Evolutionary conservation across 345 rosid species (phyloP), one percentile per base, ranked within the genome.

Genomic region (Arabis alpina): DNA sequence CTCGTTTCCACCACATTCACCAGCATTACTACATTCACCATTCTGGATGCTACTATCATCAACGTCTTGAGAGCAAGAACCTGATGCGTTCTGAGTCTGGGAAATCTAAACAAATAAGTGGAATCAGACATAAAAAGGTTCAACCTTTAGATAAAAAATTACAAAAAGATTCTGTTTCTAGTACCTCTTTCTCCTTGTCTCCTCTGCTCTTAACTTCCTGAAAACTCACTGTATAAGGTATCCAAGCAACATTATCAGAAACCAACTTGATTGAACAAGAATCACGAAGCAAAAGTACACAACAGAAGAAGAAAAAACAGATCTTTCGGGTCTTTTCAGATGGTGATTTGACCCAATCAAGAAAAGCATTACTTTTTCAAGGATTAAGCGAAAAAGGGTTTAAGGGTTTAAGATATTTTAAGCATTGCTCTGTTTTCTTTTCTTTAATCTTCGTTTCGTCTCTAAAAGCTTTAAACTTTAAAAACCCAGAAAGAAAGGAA

Each of bases 141-240:
- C 11, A 51, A 52, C 25, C 68, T 71, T 60, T 41, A 28, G 27
- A 36, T 9, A 15, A 10, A 14, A 14, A 49, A 57, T 9, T 4
- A 68, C 44, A 16, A 34, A 37, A 14, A 25, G 53, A 41, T 42
- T 52, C 41, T 47, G 10, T 11, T 67, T 54, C 34, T 57, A 72
- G 5, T 61, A 90, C 97, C 96, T 88, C 92, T 73, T 86, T 86
- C 77, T 84, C 80, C 86, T 90, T 85, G 55, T 82, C 88, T 68
- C 86, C 79, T 66, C 85, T 88, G 80, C 92, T 93, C 84, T 83
- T 87, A 79, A 86, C 97, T 80, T 90, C 85, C 36, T 68, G 92
- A 72, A 86, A 88, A 74, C 88, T 83, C 86, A 74, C 98, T 93
- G 70, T 61, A 80, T 15, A 63, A 16, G 7, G 24, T 23, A 41